Conservation (phyloP, 2,329 filamentous ascomycete genomes). For the Aureobasidium pullulans region DNA sequence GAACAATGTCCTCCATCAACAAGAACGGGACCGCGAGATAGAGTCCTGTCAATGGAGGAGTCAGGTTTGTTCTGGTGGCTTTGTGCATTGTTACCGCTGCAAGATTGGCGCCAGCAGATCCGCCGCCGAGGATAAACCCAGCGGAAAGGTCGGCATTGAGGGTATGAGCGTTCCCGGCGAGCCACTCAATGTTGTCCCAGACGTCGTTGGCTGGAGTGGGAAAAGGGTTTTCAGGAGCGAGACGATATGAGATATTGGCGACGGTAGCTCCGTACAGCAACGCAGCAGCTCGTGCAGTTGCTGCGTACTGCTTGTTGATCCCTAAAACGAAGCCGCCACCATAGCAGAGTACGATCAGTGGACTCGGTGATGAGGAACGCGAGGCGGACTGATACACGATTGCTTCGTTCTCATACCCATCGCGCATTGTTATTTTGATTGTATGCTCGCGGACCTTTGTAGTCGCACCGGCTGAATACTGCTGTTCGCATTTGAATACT, state of each 20-base stretch:
- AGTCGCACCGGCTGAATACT: no score
- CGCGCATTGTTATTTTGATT: no score
- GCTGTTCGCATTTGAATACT: no score
- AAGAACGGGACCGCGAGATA: slow-evolving; percentile 38
- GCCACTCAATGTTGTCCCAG: slow-evolving; percentile 41
- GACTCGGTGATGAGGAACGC: neutral
- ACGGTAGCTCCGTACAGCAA: slow-evolving; percentile 31
- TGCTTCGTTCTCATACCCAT: no score
- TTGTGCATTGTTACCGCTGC: slow-evolving; percentile 33
- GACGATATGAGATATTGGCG: slow-evolving; percentile 37
- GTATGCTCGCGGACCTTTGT: no score
- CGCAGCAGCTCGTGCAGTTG: slow-evolving; percentile 17
- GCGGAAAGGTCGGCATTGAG: slow-evolving; percentile 35
- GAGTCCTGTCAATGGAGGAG: slow-evolving; percentile 39
- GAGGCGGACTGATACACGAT: no score
- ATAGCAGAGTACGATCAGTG: slow-evolving; percentile 21
- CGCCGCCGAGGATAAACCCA: slow-evolving; percentile 44
- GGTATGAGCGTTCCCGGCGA: slow-evolving; percentile 33
- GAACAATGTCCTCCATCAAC: slow-evolving; percentile 27
- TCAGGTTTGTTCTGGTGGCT: slow-evolving; percentile 32
- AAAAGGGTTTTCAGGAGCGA: slow-evolving; percentile 42
- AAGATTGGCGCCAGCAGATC: slow-evolving; percentile 37
- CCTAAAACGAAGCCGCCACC: slow-evolving; percentile 25
- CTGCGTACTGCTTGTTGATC: slow-evolving; percentile 20
- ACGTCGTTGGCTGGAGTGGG: slow-evolving; percentile 37